Evolutionary conservation across 208 protist species (phyloP).

Genomic region (Phytomonas francai): DNA sequence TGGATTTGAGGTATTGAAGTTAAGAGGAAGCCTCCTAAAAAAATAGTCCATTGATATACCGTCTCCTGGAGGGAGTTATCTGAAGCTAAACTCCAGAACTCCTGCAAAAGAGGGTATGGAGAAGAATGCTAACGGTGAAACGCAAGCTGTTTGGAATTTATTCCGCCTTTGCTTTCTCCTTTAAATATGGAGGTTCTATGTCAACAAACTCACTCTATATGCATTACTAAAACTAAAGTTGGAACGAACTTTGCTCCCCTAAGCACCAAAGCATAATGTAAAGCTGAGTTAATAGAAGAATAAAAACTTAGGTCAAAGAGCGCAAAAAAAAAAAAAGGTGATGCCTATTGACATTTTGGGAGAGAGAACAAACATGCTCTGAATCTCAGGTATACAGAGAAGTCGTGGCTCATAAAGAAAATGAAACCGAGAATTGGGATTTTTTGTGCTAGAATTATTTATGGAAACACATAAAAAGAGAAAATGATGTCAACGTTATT

Average conservation of each 20-base stretch:
- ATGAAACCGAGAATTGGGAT: not conserved
- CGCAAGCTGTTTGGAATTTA: no score
- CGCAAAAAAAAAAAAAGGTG: constrained; percentile 4
- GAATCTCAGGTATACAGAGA: not conserved
- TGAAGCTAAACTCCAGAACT: no score
- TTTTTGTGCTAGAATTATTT: not conserved
- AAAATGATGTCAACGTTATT: constrained; percentile 2
- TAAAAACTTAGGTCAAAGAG: constrained; percentile 5
- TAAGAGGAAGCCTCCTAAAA: no score
- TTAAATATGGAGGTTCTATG: no score
- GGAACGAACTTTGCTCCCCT: not conserved
- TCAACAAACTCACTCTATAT: not conserved
- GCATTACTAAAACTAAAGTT: not conserved
- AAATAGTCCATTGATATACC: no score
- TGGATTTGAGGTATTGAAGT: no score
- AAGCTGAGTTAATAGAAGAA: not conserved
- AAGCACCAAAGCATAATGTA: not conserved
- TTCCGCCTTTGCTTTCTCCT: no score
- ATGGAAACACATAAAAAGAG: not conserved
- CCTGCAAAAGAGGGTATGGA: no score
- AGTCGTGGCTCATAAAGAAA: constrained; percentile 8
- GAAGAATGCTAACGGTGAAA: no score
- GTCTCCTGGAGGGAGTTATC: no score
- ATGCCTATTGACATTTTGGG: constrained; percentile 10
- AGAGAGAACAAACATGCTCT: not conserved